Percentiles rank a stretch among this genome's conserved stretches.
Evolutionary conservation across 2,329 filamentous ascomycete species (phyloP).

Genomic region (Aspergillus japonicus): DNA sequence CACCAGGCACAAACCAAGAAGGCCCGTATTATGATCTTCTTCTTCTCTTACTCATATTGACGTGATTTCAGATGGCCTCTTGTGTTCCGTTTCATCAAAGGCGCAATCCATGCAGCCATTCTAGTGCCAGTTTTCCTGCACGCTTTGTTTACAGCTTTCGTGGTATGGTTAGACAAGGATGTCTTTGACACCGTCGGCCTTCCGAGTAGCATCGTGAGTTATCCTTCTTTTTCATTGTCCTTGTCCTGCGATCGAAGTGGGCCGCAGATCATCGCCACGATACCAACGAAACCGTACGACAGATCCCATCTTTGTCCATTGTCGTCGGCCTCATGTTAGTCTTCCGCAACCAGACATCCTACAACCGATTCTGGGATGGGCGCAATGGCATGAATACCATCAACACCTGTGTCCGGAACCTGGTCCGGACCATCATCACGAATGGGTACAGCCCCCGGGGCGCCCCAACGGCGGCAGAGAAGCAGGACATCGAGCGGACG

Average conservation of each 20-base stretch:
- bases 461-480: slow-evolving; percentile 44
- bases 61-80: slow-evolving; percentile 55
- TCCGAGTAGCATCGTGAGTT: slow-evolving; percentile 56
- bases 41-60: background rate
- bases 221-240: background rate
- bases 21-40: slow-evolving; percentile 16
- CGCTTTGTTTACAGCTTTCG: slow-evolving; percentile 56
- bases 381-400: slow-evolving; percentile 57
- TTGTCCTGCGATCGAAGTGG: background rate
- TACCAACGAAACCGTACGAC: background rate
- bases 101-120: slow-evolving; percentile 61
- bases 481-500: slow-evolving; percentile 58
- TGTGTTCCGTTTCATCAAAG: slow-evolving; percentile 64
- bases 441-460: slow-evolving; percentile 41
- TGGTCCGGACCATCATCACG: slow-evolving; percentile 57
- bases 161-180: slow-evolving; percentile 58
- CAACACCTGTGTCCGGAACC: slow-evolving; percentile 59
- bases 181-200: slow-evolving; percentile 53
- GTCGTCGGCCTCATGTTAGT: slow-evolving; percentile 68
- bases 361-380: slow-evolving; percentile 65
- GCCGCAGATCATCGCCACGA: background rate
- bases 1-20: slow-evolving; percentile 31
- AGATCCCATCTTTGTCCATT: slow-evolving; percentile 63
- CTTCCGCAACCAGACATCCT: slow-evolving; percentile 64
- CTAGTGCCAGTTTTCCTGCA: slow-evolving; percentile 58